phyloP scores from a whole-genome alignment of 2,329 filamentous ascomycete species.

The Calonectria hawksworthii region DNA sequence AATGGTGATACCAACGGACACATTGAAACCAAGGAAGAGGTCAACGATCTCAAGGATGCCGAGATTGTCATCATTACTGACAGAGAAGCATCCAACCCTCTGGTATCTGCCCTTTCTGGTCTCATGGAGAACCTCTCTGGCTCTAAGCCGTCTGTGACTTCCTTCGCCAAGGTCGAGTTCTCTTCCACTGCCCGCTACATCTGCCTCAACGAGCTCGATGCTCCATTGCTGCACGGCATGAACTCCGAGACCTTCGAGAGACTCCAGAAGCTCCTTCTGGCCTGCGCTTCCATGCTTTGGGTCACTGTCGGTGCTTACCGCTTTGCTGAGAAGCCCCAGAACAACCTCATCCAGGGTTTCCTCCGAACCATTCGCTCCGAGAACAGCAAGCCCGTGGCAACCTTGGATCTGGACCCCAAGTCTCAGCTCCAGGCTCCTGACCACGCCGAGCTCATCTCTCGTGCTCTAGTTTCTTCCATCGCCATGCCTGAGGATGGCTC shows the following conservation, averaged over 20 bases:
- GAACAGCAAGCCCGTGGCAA: constrained; percentile 58
- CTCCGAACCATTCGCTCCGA: constrained; percentile 63
- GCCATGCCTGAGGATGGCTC: constrained; percentile 30
- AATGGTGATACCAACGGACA: constrained; percentile 1
- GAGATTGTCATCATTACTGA: constrained; percentile 45
- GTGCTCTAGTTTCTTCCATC: constrained; percentile 40
- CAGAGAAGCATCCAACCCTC: constrained; percentile 28
- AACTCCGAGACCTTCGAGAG: constrained; percentile 54
- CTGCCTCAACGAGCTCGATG: constrained; percentile 60
- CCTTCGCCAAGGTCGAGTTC: constrained; percentile 34
- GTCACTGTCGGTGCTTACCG: constrained; percentile 56
- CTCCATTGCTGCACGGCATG: constrained; percentile 58
- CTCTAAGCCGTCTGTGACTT: constrained; percentile 30
- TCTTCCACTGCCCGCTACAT: constrained; percentile 48
- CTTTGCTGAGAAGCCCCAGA: constrained; percentile 52
- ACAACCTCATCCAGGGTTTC: constrained; percentile 62
- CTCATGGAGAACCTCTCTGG: constrained; percentile 42
- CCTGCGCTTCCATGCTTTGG: constrained; percentile 55
- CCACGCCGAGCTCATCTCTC: constrained; percentile 51
- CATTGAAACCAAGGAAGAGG: neutral
- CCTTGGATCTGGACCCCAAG: constrained; percentile 59
- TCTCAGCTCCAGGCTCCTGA: constrained; percentile 47
- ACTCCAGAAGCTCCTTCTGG: constrained; percentile 53
- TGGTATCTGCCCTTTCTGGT: constrained; percentile 37
- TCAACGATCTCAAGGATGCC: neutral